These are phyloP conservation scores for Chrysopogon serrulatus DNA, from an alignment of 176 grass and related monocot species.

Conservation along the genomic window DNA sequence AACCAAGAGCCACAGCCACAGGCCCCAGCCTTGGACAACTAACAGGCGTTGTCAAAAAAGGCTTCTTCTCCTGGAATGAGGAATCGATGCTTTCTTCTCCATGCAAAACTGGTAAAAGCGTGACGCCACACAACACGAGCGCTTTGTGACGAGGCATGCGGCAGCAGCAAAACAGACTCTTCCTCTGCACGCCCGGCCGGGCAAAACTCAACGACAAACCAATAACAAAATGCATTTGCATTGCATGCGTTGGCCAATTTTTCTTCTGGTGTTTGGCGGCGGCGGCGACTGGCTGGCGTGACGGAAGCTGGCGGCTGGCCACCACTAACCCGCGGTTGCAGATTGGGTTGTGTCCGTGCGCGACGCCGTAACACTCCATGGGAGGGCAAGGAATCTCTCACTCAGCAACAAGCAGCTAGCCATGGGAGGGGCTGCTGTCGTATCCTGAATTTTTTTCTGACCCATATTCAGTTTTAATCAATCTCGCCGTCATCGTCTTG, in stretches of 20 bases:
- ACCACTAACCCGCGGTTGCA: neutral
- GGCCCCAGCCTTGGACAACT: neutral
- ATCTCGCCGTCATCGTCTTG: neutral
- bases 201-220: neutral
- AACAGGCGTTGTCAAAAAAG: slow-evolving; percentile 22
- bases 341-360: slow-evolving; percentile 28
- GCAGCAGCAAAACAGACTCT: neutral
- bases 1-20: neutral
- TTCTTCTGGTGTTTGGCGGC: neutral
- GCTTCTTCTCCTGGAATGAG: neutral
- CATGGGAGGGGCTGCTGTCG: neutral
- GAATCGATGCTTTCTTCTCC: slow-evolving; percentile 45
- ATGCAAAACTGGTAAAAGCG: slow-evolving; percentile 5
- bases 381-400: slow-evolving; percentile 24
- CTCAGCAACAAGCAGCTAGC: neutral
- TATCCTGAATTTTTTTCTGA: no score
- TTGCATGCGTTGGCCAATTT: neutral
- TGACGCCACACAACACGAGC: neutral
- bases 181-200: neutral
- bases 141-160: slow-evolving; percentile 28
- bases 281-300: neutral
- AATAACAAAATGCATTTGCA: neutral
- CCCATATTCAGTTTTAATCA: neutral
- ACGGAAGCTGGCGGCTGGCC: neutral
- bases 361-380: neutral